Conservation (phyloP, 495 filamentous ascomycete genomes). For the Aspergillus coremiiformis region DNA sequence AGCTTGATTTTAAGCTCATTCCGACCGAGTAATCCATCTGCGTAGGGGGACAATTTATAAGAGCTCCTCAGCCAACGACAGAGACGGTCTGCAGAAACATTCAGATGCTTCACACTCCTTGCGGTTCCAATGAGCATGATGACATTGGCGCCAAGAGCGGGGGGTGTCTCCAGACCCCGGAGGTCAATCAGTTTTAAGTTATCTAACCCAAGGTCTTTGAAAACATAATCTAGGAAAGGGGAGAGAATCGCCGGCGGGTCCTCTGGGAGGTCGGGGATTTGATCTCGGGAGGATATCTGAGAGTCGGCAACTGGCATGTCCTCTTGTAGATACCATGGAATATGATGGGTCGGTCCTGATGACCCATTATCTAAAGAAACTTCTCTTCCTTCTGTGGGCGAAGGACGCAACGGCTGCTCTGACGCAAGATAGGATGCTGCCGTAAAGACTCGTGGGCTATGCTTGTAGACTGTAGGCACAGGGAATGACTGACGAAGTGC, state of each 20-base stretch:
- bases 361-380: conserved; percentile 1
- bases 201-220: conserved; percentile 76
- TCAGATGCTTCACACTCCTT: conserved; percentile 85
- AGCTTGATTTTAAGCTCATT: conserved; percentile 88
- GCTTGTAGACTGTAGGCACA: conserved; percentile 11
- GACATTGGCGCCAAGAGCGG: conserved; percentile 77
- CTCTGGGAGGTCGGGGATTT: conserved; percentile 68
- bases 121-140: conserved; percentile 94
- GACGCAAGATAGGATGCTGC: conserved; percentile 15
- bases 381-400: conserved; percentile 8
- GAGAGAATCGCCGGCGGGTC: conserved; percentile 65
- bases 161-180: conserved; percentile 72
- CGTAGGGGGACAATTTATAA: conserved; percentile 62
- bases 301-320: conserved; percentile 42
- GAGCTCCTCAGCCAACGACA: conserved; percentile 75
- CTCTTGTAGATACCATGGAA: conserved; percentile 87
- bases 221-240: conserved; percentile 67
- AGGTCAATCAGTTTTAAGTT: conserved; percentile 71
- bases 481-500: conserved; percentile 14
- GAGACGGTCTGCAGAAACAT: conserved; percentile 82
- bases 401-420: conserved; percentile 13
- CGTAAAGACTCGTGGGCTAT: conserved; percentile 22
- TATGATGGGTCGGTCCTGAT: conserved; percentile 14
- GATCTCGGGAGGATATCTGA: conserved; percentile 51
- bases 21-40: conserved; percentile 82